phyloP scores from a whole-genome alignment of 192 early-diverging fungal genomes.

The Funneliformis mosseae region DNA sequence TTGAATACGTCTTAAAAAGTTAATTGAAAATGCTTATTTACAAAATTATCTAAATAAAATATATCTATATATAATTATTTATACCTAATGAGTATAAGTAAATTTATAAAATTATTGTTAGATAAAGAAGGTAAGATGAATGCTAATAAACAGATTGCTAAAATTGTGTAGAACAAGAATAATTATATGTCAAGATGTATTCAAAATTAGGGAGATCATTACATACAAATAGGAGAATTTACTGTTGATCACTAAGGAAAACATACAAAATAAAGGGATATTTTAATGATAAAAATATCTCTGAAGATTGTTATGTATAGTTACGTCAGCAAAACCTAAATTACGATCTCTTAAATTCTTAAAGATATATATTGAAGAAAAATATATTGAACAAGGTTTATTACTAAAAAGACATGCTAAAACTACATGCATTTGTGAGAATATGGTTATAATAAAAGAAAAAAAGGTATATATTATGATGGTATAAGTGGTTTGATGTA shows the following conservation, averaged over 20 bases:
- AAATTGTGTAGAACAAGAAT: neutral
- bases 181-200: too few species aligned
- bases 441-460: neutral
- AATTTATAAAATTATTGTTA: too few species aligned
- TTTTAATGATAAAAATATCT: neutral
- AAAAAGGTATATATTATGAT: neutral
- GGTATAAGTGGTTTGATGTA: neutral
- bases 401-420: neutral
- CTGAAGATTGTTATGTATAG: neutral
- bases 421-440: too few species aligned
- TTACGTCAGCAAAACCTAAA: neutral
- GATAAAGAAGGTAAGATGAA: conserved; percentile 4
- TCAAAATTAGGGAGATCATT: too few species aligned
- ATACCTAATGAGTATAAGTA: too few species aligned
- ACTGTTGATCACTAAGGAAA: neutral
- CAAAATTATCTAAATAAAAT: too few species aligned
- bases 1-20: too few species aligned
- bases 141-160: neutral
- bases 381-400: neutral
- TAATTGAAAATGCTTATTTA: too few species aligned
- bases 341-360: neutral
- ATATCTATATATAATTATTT: neutral
- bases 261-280: neutral
- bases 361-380: neutral
- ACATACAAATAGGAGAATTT: too few species aligned